Evolutionary conservation across 805 yeast genomes (phyloP).

Genomic region (Cyberlindnera misumaiensis): DNA sequence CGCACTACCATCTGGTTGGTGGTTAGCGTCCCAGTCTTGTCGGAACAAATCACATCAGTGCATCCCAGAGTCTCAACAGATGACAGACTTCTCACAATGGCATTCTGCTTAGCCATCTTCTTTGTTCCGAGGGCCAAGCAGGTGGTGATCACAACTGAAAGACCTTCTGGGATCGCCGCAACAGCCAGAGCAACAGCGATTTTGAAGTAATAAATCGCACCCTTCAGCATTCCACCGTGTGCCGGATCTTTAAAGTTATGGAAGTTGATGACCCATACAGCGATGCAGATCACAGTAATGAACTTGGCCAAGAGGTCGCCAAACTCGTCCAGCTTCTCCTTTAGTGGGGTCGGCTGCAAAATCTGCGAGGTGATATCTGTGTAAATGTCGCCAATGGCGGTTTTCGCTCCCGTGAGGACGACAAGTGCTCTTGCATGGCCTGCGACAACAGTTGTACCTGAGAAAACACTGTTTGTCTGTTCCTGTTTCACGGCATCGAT

Average conservation of each 20-base stretch:
- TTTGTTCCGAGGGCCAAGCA: constrained; percentile 44
- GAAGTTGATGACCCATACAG: constrained; percentile 38
- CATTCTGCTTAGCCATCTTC: constrained; percentile 40
- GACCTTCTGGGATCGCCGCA: constrained; percentile 49
- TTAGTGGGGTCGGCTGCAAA: constrained; percentile 29
- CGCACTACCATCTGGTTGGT: constrained; percentile 43
- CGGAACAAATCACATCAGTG: constrained; percentile 41
- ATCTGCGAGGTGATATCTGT: constrained; percentile 36
- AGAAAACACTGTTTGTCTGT: constrained; percentile 37
- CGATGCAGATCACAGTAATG: constrained; percentile 39
- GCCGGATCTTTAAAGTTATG: constrained; percentile 34
- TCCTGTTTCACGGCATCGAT: constrained; percentile 31
- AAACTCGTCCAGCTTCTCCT: constrained; percentile 31
- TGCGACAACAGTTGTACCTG: constrained; percentile 38
- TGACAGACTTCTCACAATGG: constrained; percentile 40
- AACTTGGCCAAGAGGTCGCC: constrained; percentile 37
- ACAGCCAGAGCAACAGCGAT: constrained; percentile 44
- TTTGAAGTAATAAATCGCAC: constrained; percentile 44
- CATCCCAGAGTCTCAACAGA: constrained; percentile 56
- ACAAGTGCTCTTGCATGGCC: constrained; percentile 41
- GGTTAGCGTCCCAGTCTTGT: constrained; percentile 44
- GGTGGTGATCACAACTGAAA: constrained; percentile 46
- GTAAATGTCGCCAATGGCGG: constrained; percentile 43
- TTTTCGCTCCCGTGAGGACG: constrained; percentile 38
- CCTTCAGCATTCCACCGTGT: constrained; percentile 36